phyloP scores from a whole-genome alignment of 352 stramenopile genomes.

The Globisporangium perplexum region DNA sequence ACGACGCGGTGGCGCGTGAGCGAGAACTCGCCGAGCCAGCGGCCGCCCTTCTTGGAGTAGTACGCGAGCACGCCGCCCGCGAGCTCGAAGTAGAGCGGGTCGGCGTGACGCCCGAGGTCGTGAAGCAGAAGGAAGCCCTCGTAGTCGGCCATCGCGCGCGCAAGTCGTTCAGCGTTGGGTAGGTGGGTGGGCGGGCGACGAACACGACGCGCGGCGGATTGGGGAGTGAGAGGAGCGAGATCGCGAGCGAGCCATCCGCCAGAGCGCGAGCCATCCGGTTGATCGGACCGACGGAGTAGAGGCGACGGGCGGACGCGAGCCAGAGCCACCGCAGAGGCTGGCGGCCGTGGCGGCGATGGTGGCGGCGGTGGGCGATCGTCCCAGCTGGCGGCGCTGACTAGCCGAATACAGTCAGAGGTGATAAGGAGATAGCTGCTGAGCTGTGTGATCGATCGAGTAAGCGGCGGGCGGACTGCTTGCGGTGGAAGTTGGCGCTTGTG shows the following conservation, averaged over 20 bases:
- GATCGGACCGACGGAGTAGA: neutral
- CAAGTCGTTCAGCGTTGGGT: neutral
- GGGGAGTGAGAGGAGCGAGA: neutral
- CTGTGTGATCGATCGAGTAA: neutral
- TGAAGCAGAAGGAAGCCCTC: constrained; percentile 77
- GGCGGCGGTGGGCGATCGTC: neutral
- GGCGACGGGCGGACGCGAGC: neutral
- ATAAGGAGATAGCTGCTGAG: neutral
- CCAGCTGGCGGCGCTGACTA: constrained; percentile 12
- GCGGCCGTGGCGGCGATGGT: no score
- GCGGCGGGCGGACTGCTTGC: neutral
- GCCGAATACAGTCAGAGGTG: neutral
- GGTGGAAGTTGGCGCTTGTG: no score
- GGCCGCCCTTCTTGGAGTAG: constrained; percentile 64
- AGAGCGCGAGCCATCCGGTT: neutral
- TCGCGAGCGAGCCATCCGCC: neutral
- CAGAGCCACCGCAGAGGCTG: constrained; percentile 2
- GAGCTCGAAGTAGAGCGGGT: constrained; percentile 78
- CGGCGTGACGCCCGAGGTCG: constrained; percentile 23
- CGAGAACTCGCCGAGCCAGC: constrained; percentile 63
- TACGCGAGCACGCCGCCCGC: constrained; percentile 66
- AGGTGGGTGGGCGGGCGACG: neutral
- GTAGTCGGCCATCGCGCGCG: constrained; percentile 74
- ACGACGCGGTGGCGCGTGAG: constrained; percentile 68
- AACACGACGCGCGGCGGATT: no score